Percentiles rank a stretch among this genome's conserved stretches.
Conservation (phyloP, 352 stramenopile genomes). For the Aphanomyces stellatus region DNA sequence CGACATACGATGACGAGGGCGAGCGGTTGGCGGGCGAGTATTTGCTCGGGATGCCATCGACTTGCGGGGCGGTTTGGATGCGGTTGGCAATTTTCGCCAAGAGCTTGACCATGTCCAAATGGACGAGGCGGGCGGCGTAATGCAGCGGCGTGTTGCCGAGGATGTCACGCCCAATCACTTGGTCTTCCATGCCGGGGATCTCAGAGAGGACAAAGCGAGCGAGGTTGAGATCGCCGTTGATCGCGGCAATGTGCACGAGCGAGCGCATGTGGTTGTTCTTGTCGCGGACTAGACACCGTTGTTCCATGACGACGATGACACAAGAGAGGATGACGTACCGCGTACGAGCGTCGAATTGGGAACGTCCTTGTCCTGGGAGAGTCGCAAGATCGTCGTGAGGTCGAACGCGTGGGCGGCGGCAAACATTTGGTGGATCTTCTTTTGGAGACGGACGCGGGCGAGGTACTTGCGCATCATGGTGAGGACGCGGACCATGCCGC, state of each 20-base stretch:
- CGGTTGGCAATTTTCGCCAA: conserved; percentile 79
- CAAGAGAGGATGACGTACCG: conserved; percentile 40
- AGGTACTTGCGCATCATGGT: conserved; percentile 65
- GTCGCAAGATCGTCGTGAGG: conserved; percentile 67
- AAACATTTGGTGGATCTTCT: conserved; percentile 71
- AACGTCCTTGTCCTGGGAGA: conserved; percentile 48
- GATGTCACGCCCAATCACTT: conserved; percentile 73
- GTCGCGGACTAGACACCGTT: conserved; percentile 39
- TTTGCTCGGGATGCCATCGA: conserved; percentile 28
- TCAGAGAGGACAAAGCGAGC: conserved; percentile 76
- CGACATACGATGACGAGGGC: conserved; percentile 54
- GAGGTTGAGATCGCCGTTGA: conserved; percentile 79
- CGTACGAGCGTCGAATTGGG: conserved; percentile 27
- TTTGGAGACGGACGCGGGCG: conserved; percentile 74
- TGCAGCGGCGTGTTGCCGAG: conserved; percentile 77
- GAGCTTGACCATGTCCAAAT: conserved; percentile 80
- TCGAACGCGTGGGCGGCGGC: conserved; percentile 66
- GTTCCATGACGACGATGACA: conserved; percentile 21
- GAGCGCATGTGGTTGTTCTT: conserved; percentile 75
- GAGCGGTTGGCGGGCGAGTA: conserved; percentile 15
- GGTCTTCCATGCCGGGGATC: conserved; percentile 71
- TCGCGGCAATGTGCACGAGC: conserved; percentile 81
- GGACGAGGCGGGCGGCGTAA: conserved; percentile 61
- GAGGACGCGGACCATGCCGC: conserved; percentile 59
- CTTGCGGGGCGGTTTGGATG: conserved; percentile 25